Evolutionary conservation across 768 basidiomycete species (phyloP), one percentile per base, ranked within the genome.

Genomic region (Cantharellus anzutake): DNA sequence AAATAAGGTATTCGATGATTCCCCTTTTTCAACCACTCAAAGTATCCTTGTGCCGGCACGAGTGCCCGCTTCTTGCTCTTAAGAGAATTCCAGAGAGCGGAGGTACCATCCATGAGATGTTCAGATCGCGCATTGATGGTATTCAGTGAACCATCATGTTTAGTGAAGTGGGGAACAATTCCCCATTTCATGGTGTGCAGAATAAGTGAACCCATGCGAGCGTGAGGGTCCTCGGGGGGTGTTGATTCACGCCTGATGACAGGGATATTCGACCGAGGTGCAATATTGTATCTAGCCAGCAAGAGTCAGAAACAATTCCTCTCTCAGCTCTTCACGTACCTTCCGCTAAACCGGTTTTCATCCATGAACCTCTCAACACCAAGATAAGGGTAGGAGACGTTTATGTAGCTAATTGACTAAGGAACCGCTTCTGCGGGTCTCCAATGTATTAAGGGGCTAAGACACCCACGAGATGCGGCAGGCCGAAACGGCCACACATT

Each of bases 71-170:
- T 86, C 70, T 73, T 79, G 20, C 83, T 84, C 67, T 87, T 86
- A 64, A 92, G 77, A 62, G 78, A 78, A 16, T 73, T 81, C 94
- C 94, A 98, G 78, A 93, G 84, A 0, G 86, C 85, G 41, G 68
- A 65, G 3, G 80, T 77, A 29, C 83, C 78, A 53, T 82, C 79
- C 3, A 82, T 67, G 39, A 98, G 74, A 58, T 82, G 84, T 70
- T 98, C 94, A 2, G 81, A 75, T 20, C 91, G 80, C 0, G 93
- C 92, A 64, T 98, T 98, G 62, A 87, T 94, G 0, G 93, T 96
- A 65, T 79, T 87, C 48, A 91, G 71, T 0, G 74, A 73, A 56
- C 77, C 78, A 63, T 92, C 86, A 59, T 77, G 73, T 67, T 87
- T 88, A 67, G 75, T 79, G 83, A 83, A 92, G 67, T 86, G 81